Evolutionary conservation across 371 early-diverging fungal species (phyloP), one percentile per base, ranked within the genome.

Genomic region (Circinella minor): DNA sequence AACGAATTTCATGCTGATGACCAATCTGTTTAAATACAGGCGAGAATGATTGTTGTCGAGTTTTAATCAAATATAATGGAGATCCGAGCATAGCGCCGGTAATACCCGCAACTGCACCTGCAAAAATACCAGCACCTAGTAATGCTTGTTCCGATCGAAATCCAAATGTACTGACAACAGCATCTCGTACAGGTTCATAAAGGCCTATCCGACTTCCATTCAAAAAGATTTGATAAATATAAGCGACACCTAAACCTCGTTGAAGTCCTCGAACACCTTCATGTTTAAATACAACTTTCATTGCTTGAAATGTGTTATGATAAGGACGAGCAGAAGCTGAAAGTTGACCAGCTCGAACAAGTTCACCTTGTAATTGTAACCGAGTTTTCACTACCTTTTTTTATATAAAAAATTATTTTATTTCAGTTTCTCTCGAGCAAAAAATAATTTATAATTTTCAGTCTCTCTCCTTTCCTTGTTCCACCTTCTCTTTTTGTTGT

Each of bases 321-420:
- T 96, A 96, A 36, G 92, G 89, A 71, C 86, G 79, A 7, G 81
- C 75, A 36, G 85, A 74, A 57, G 81, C 86, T 15, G 89, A 73
- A 61, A 83, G 75, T 3, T 80, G 71, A 49, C 82, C 83, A 34
- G 87, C 82, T 64, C 79, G 72, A 8, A 83, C 81, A 69, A 97
- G 84, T 76, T 98, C 98, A 48, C 97, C 98, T 80, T 98, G 98
- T 49, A 98, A 86, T 77, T 98, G 99, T 66, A 98, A 84, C 55
- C 99, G 90, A 36, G 96, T 96, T 75, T 98, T 98, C 59, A 97
- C 95, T 4, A 98, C 95, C 95, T 95, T 57, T 18, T 11, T 10
- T 57, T 38, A 48, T 46, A 14, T 2, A 5, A 15, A 51, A 51
- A 15, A 9, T 11, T 47, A 47, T 11, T 47, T 15, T 27, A 27